Conservation (phyloP, 495 filamentous ascomycete species). For the Pseudotulostoma volvatum region DNA sequence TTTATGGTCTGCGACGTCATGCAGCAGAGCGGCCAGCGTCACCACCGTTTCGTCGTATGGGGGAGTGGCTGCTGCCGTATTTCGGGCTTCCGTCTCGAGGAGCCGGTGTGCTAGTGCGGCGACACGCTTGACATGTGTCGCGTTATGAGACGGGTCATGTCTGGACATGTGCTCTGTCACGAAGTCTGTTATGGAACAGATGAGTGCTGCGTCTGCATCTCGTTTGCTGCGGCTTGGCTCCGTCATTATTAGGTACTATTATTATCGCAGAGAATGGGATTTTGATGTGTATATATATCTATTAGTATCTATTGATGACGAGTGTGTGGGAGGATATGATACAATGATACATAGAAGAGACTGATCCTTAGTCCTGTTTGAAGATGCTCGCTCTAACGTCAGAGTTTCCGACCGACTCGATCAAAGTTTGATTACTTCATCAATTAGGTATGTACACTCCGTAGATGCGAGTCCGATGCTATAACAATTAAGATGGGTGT, state of each 20-base stretch:
- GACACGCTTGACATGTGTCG: constrained; percentile 67
- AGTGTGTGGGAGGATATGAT: no score
- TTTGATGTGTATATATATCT: no score
- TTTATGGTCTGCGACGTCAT: constrained; percentile 80
- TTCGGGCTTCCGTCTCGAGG: constrained; percentile 24
- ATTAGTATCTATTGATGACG: no score
- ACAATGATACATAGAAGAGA: no score
- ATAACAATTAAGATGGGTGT: no score
- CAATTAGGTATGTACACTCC: no score
- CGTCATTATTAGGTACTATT: constrained; percentile 6
- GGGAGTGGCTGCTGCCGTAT: constrained; percentile 9
- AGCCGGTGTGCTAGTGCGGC: constrained; percentile 50
- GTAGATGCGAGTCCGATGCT: no score
- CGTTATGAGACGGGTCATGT: constrained; percentile 79
- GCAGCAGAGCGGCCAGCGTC: constrained; percentile 59
- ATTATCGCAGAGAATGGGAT: no score
- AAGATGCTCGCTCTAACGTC: no score
- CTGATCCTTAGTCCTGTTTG: no score
- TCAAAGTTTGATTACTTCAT: no score
- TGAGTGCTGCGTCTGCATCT: constrained; percentile 15
- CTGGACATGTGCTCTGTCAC: constrained; percentile 57
- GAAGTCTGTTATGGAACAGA: constrained; percentile 36
- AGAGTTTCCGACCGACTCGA: no score
- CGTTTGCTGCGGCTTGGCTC: constrained; percentile 2
- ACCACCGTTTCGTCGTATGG: constrained; percentile 40